Conservation (phyloP, 306 rosid genomes). For the Prunus padus region DNA sequence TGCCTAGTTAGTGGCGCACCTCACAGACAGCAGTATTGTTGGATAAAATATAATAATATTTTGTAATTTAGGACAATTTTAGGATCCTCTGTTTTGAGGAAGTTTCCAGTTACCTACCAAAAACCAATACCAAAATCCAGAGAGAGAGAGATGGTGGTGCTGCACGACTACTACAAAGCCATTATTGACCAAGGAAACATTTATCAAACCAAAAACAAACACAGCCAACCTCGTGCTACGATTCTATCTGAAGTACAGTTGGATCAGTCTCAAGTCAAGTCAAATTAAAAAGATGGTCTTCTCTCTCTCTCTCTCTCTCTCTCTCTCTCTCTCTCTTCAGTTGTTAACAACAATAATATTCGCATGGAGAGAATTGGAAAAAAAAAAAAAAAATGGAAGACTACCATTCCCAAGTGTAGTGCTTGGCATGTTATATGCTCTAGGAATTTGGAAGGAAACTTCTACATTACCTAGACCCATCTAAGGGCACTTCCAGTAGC, state of each 20-base stretch:
- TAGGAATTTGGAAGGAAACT: not conserved
- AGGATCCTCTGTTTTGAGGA: not conserved
- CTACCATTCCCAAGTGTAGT: not conserved
- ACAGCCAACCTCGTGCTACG: not conserved
- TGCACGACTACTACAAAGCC: not conserved
- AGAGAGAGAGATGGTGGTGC: not conserved
- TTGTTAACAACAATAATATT: too few species aligned
- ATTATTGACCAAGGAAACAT: not conserved
- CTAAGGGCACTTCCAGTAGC: too few species aligned
- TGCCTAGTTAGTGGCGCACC: not conserved
- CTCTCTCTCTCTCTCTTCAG: too few species aligned
- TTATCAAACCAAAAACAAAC: too few species aligned
- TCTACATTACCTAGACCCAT: not conserved
- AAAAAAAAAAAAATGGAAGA: too few species aligned
- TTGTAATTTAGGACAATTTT: too few species aligned
- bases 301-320: too few species aligned
- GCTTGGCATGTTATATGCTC: not conserved
- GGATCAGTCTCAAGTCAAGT: not conserved
- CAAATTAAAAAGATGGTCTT: not conserved
- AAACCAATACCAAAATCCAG: not conserved
- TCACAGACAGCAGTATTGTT: not conserved
- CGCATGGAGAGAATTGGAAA: too few species aligned
- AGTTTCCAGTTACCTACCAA: not conserved
- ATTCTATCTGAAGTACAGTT: not conserved
- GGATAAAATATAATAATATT: too few species aligned